Percentiles rank a stretch among this genome's conserved stretches.
Conservation (phyloP, 2,329 filamentous ascomycete species). For the Scedosporium apiospermum region DNA sequence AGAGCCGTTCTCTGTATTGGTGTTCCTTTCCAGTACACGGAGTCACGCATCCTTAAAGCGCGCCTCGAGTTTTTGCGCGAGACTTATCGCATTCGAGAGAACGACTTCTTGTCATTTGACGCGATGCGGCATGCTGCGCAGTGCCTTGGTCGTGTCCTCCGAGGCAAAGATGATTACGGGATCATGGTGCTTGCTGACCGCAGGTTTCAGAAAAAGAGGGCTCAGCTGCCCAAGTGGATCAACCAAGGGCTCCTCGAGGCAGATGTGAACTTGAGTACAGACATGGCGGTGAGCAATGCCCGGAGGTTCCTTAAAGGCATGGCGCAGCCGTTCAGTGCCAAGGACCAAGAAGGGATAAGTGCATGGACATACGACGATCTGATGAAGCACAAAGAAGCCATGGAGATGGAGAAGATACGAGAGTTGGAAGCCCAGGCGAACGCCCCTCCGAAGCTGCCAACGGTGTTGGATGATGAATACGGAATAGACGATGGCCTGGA, state of each 20-base stretch:
- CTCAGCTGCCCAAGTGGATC: slow-evolving; percentile 94
- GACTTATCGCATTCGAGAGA: slow-evolving; percentile 92
- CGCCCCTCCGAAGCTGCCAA: slow-evolving; percentile 16
- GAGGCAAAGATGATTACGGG: slow-evolving; percentile 98
- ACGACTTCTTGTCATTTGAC: slow-evolving; percentile 96
- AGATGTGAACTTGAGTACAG: slow-evolving; percentile 84
- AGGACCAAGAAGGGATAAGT: slow-evolving; percentile 84
- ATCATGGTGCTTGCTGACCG: slow-evolving; percentile 97
- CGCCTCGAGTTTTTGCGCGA: slow-evolving; percentile 93
- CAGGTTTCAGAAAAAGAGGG: slow-evolving; percentile 83
- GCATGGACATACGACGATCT: slow-evolving; percentile 82
- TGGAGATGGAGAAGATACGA: slow-evolving; percentile 57
- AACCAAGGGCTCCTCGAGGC: slow-evolving; percentile 76
- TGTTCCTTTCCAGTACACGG: slow-evolving; percentile 97
- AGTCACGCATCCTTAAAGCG: slow-evolving; percentile 92
- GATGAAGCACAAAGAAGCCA: slow-evolving; percentile 65
- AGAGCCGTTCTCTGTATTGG: slow-evolving; percentile 93
- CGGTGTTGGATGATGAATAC: slow-evolving; percentile 31
- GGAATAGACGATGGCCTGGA: slow-evolving; percentile 42
- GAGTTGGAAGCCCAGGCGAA: slow-evolving; percentile 43
- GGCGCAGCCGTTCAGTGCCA: slow-evolving; percentile 77
- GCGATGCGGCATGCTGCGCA: slow-evolving; percentile 99
- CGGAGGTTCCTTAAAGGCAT: slow-evolving; percentile 85
- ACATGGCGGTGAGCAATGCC: slow-evolving; percentile 85
- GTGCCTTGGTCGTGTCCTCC: slow-evolving; percentile 84